Evolutionary conservation across 2,329 filamentous ascomycete genomes (phyloP), one percentile per base, ranked within the genome.

Genomic region (Neonectria coccinea): DNA sequence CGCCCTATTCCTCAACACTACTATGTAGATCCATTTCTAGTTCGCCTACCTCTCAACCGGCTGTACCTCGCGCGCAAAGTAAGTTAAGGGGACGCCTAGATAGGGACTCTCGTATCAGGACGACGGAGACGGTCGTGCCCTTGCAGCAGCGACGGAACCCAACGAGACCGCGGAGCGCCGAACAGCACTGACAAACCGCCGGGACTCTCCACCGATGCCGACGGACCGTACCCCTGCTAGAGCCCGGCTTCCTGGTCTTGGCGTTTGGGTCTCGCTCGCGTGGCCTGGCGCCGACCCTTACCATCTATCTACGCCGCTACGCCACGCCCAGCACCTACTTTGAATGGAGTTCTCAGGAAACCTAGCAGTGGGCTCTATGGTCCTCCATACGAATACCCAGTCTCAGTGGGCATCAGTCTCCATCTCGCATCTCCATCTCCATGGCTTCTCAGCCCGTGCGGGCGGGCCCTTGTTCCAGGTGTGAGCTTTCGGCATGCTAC

Each of bases 231-330:
- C 64, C 70, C 70, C 64, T 73, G 69, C 66, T 59, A 57, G 69
- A 70, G 70, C 70, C 70, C 70, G 70, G 67, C 63, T 73, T 73
- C 67, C 67, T 72, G 70, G 70, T 67, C 67, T 56, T 69, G 67
- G 64, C 64, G 58, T 67, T 72, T 69, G 57, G 62, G 64, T 66
- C 67, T 71, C 70, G 70, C 70, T 71, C 70, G 70, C 70, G 71
- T 70, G 62, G 68, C 50, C 59, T 51, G 54, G 58, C 53, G 58
- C 51, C 52, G 58, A 66, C 51, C 68, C 66, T 71, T 67, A 51
- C 29, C n/a, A 18, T 27, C 25, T 25, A 29, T 33, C 27, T 36
- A n/a, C 48, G 16, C 39, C 14, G 14, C 16, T 41, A 41, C 39
- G 39, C 25, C 25, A 41, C 16, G 10, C 31, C 31, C 12, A 12